Conservation (phyloP, 257 asterid genomes). For the Petunia axillaris region DNA sequence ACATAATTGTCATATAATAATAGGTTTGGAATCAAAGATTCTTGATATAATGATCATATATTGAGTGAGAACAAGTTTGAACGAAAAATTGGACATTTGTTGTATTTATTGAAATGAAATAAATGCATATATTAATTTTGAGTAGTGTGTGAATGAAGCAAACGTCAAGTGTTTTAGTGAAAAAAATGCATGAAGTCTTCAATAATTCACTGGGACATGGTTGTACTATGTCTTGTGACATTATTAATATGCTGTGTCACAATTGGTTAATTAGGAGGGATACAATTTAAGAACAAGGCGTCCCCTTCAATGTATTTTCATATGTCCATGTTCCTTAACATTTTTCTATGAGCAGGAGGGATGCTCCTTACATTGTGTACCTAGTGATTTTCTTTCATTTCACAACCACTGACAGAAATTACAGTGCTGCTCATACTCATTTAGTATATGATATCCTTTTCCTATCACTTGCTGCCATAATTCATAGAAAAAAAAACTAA, state of each 20-base stretch:
- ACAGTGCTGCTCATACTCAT: no score
- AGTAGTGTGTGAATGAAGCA: not conserved
- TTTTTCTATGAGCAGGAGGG: not conserved
- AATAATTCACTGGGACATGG: constrained; percentile 7
- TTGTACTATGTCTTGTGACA: constrained; percentile 20
- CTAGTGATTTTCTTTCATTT: not conserved
- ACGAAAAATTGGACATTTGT: no score
- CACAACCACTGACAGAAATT: no score
- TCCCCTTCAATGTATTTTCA: not conserved
- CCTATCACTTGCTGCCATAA: not conserved
- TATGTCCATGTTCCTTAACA: constrained; percentile 13
- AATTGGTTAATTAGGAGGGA: not conserved
- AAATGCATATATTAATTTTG: not conserved
- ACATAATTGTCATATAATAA: no score
- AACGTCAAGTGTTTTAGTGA: not conserved
- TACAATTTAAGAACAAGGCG: not conserved
- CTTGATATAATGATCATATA: no score
- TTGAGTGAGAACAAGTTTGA: no score
- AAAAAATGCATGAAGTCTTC: not conserved
- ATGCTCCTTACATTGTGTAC: not conserved
- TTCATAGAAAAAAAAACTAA: not conserved
- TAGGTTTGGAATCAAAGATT: no score
- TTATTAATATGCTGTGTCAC: constrained; percentile 12
- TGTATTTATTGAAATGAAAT: not conserved
- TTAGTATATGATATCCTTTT: not conserved